Conservation (phyloP, 768 basidiomycete genomes). For the Hortiboletus flavorubellus region DNA sequence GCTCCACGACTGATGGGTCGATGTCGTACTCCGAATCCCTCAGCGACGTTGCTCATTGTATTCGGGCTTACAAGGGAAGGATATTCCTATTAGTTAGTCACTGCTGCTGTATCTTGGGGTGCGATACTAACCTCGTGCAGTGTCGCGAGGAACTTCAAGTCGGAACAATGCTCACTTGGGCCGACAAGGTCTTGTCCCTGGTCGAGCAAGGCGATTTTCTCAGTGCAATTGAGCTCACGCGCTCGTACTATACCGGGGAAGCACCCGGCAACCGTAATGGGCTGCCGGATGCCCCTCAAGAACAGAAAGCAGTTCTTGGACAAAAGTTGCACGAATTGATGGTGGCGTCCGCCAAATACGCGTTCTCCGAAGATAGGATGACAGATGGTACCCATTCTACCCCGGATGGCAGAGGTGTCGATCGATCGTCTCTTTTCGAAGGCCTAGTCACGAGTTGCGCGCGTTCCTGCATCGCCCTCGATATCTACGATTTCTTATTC, state of each 20-base stretch:
- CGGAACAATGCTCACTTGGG: conserved; percentile 91
- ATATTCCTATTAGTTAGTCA: conserved; percentile 79
- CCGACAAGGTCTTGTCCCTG: conserved; percentile 81
- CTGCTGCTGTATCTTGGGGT: neutral
- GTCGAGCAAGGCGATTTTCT: conserved; percentile 89
- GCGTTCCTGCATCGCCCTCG: conserved; percentile 75
- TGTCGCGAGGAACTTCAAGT: conserved; percentile 65
- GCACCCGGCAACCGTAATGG: conserved; percentile 86
- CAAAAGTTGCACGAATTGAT: conserved; percentile 79
- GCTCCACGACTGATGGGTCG: conserved; percentile 44
- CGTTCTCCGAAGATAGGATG: conserved; percentile 95
- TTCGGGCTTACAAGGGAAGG: conserved; percentile 85
- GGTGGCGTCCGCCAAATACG: conserved; percentile 81
- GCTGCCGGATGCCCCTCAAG: conserved; percentile 65
- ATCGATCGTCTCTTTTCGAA: conserved; percentile 88
- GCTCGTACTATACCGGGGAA: conserved; percentile 74
- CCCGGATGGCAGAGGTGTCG: conserved; percentile 85
- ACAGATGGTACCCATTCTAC: conserved; percentile 81
- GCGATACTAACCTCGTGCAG: conserved; percentile 36
- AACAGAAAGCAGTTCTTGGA: conserved; percentile 63
- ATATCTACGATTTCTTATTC: conserved; percentile 83
- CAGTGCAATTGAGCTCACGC: conserved; percentile 81
- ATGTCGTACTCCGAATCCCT: conserved; percentile 48
- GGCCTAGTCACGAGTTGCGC: conserved; percentile 75
- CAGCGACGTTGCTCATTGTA: conserved; percentile 60